Evolutionary conservation across 768 basidiomycete species (phyloP), one percentile per base, ranked within the genome.

Genomic region (Rhizopogon rudus): DNA sequence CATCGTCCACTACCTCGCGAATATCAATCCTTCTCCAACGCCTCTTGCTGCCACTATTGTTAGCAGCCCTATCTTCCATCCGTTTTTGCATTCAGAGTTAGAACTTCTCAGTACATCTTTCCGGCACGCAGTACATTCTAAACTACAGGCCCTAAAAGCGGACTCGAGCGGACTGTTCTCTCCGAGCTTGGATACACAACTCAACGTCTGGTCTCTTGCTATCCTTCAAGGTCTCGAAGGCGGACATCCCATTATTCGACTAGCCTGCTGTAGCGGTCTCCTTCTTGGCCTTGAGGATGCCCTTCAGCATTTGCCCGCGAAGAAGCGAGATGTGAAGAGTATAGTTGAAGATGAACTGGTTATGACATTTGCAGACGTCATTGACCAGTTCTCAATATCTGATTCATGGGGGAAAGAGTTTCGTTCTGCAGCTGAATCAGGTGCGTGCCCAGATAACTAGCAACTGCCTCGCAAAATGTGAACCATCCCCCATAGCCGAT

Each of bases 341-440:
- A 64, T 63, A 42, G 77, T 86, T 9, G 85, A 91, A 66, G 80
- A 86, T 52, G 86, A 88, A 61, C 65, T 82, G 25, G 73, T 91
- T 31, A 73, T 92, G 28, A 81, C 86, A 3, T 73, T 90, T 28
- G 88, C 90, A 7, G 88, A 91, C 64, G 79, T 87, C 22, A 80
- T 91, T 66, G 88, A 91, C 60, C 69, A 77, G 10, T 83, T 85
- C 57, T 61, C 64, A 16, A 65, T 64, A 6, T 69, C 73, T 5
- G 68, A 66, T 45, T 74, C 73, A 14, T 90, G 88, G 88, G 82
- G 86, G 63, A 78, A 75, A 51, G 87, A 91, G 61, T 90, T 89
- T 63, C 76, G 77, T 54, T 78, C 80, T n/a, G 72, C 73, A 16
- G 71, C 75, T 6, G 76, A 79, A 63, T 73, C 59, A 55, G 71